A percentile compares a stretch with the other conserved stretches of the same genome.
These are phyloP conservation scores for Limtongia smithiae DNA, from an alignment of 805 yeast species.

Conservation along the genomic window DNA sequence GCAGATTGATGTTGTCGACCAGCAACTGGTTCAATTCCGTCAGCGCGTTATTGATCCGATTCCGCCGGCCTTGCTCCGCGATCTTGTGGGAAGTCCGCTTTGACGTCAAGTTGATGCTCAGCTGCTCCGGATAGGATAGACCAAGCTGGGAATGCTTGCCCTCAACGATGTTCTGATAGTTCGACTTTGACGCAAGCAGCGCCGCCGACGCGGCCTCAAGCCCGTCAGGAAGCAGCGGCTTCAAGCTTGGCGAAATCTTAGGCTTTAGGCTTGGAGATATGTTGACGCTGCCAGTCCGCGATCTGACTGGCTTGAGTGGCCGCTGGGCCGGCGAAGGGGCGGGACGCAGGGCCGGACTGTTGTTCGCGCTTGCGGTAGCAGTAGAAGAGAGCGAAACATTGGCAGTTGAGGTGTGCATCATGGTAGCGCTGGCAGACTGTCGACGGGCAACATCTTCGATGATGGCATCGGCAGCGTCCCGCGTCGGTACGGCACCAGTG, in stretches of 20 bases:
- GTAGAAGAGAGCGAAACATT: not conserved
- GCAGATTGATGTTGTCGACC: slow-evolving; percentile 42
- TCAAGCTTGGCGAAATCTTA: slow-evolving; percentile 22
- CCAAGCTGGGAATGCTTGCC: slow-evolving; percentile 44
- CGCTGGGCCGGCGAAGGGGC: slow-evolving; percentile 14
- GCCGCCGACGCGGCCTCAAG: slow-evolving; percentile 26
- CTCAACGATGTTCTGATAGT: slow-evolving; percentile 44
- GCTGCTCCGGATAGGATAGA: slow-evolving; percentile 42
- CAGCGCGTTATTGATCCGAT: slow-evolving; percentile 84
- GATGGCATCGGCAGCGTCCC: slow-evolving; percentile 26
- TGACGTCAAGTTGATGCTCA: slow-evolving; percentile 39
- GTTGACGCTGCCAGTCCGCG: slow-evolving; percentile 28
- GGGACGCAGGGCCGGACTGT: slow-evolving; percentile 18
- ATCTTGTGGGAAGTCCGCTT: slow-evolving; percentile 78
- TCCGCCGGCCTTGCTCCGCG: slow-evolving; percentile 95
- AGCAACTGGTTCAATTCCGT: slow-evolving; percentile 66
- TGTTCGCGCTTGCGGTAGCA: slow-evolving; percentile 5
- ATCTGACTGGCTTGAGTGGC: slow-evolving; percentile 32
- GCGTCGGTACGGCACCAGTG: slow-evolving; percentile 30
- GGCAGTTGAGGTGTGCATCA: slow-evolving; percentile 11
- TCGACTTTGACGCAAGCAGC: slow-evolving; percentile 41
- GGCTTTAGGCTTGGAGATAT: slow-evolving; percentile 27
- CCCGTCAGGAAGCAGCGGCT: slow-evolving; percentile 25
- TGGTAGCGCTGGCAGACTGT: slow-evolving; percentile 23
- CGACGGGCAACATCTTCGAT: slow-evolving; percentile 28